Base-by-base conservation (phyloP, 192 early-diverging fungal species). In the Helicostylum pulchrum region DNA sequence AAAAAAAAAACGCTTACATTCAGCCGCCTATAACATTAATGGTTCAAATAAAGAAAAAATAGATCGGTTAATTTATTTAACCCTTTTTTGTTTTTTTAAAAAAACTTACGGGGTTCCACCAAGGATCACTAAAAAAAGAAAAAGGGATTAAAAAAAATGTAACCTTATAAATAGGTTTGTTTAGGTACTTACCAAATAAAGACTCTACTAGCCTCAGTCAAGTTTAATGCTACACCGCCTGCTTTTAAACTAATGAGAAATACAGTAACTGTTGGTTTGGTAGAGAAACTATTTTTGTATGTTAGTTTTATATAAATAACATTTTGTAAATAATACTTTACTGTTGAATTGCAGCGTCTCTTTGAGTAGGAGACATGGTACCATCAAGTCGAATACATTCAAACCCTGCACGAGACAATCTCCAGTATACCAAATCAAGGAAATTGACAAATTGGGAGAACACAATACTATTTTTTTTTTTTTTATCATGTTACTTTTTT, bases 181-280 rank as follows among this genome's bases (percentile, higher is more conserved):
- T 5, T 7, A 48, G 3, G 14, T 48, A 61, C 58, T 48, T 52
- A 68, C 58, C 66, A 85, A 55, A 91, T 77, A 71, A 92, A 93
- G 6, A 95, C 92, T 30, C 87, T 69, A 66, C 85, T 88, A 2
- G 95, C 95, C 65, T 94, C 93, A 3, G 93, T 97, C 52, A 97
- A 75, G 61, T 97, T 97, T 51, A 97, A 75, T 0, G 94, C 95
- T 2, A 95, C 90, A 20, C 94, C 94, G 21, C 94, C 95, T 45
- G 94, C 94, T 68, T 97, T 97, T 10, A 97, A 73, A 49, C 86
- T 89, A 42, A 95, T 89, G 26, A 97, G 71, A 63, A 97, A 97
- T 20, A 97, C 90, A 0, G 91, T 95, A 53, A 91, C 86, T 50
- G 80, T 84, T 0, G 91, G 88, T 10, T 90, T 86, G 21, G 84